Conservation (phyloP, 2,329 filamentous ascomycete genomes). For the Colletotrichum aenigma region DNA sequence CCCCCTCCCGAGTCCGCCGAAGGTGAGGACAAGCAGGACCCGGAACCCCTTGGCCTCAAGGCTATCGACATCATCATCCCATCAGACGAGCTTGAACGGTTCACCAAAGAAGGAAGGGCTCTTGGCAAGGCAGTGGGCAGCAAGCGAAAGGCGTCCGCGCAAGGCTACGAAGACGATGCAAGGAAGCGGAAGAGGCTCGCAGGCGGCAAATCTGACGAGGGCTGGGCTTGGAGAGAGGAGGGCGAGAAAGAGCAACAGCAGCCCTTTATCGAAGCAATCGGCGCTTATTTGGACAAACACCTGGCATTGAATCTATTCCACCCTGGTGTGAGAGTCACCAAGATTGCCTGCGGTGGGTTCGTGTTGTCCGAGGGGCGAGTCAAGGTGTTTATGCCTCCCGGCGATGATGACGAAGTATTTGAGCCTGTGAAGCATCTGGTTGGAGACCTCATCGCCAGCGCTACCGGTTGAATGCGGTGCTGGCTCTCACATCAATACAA, state of each 20-base stretch:
- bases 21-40: conserved; percentile 14
- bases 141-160: conserved; percentile 14
- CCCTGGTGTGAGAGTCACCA: conserved; percentile 55
- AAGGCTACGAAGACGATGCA: conserved; percentile 34
- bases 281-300: conserved; percentile 54
- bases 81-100: conserved; percentile 49
- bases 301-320: conserved; percentile 61
- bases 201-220: conserved; percentile 53
- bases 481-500: background rate
- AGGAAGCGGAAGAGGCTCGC: conserved; percentile 49
- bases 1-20: conserved; percentile 28
- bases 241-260: conserved; percentile 24
- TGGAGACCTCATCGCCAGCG: background rate
- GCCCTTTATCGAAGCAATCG: conserved; percentile 58
- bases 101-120: conserved; percentile 44
- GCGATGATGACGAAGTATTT: background rate
- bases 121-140: conserved; percentile 7
- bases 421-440: conserved; percentile 7
- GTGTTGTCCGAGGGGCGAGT: conserved; percentile 56
- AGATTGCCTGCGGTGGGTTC: conserved; percentile 61
- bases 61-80: conserved; percentile 58
- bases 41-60: conserved; percentile 36
- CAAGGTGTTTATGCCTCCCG: conserved; percentile 45
- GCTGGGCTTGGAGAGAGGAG: conserved; percentile 52
- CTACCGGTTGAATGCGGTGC: background rate